Conservation (phyloP, 371 early-diverging fungal species). For the Mortierella sp. region DNA sequence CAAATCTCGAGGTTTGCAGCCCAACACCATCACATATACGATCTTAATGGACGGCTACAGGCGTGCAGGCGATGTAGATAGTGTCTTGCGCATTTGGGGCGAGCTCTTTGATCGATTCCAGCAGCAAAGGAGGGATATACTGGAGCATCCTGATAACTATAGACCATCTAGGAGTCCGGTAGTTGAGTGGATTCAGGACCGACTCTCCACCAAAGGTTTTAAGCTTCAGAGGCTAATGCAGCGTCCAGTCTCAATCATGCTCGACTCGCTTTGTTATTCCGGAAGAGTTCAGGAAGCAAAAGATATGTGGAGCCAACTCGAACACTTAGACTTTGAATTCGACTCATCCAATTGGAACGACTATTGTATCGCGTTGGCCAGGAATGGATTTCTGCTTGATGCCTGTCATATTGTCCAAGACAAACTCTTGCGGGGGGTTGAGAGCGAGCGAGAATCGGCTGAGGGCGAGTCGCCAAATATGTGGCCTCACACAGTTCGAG, state of each 20-base stretch:
- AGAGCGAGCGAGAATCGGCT: constrained; percentile 5
- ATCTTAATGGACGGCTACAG: constrained; percentile 54
- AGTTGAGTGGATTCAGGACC: constrained; percentile 31
- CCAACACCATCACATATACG: constrained; percentile 47
- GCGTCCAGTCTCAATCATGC: constrained; percentile 39
- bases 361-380: constrained; percentile 44
- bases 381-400: constrained; percentile 44
- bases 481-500: not conserved
- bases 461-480: too few species aligned
- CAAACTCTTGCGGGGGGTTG: constrained; percentile 32
- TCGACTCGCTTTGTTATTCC: constrained; percentile 50
- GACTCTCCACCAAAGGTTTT: constrained; percentile 32
- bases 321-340: constrained; percentile 31
- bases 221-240: constrained; percentile 43
- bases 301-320: constrained; percentile 34
- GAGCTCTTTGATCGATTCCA: constrained; percentile 32
- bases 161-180: constrained; percentile 15
- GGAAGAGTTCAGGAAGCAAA: constrained; percentile 41
- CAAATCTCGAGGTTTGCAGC: constrained; percentile 40
- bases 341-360: constrained; percentile 56
- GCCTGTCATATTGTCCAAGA: constrained; percentile 36
- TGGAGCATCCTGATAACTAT: constrained; percentile 4
- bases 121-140: constrained; percentile 1
- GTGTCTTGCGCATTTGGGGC: constrained; percentile 39
- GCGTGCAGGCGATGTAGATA: constrained; percentile 41